Base-by-base conservation (phyloP, 768 basidiomycete species). In the Pleurotus cornucopiae region DNA sequence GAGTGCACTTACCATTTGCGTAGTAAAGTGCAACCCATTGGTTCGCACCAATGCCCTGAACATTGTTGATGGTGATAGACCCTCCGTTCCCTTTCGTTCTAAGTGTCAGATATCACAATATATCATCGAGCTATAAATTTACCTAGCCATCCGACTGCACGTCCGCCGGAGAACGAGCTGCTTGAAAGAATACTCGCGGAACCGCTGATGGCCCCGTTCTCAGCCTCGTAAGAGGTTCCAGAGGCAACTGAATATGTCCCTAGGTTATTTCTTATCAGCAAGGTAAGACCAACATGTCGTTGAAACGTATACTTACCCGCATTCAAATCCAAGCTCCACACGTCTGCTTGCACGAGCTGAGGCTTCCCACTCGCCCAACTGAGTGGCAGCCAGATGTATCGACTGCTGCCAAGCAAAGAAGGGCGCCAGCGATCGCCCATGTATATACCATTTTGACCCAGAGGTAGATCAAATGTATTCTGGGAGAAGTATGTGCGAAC, bases 351-450 rank as follows among this genome's bases (percentile, higher is more conserved):
- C 7, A 83, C 74, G 20, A 85, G 73, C 63, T 79, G 73, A 20
- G 84, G 83, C n/a, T 63, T 59, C 6, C 83, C 81, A n/a, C 73
- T 71, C 5, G 74, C 72, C 78, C 81, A 85, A 43, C 73, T 73
- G 54, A 86, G 65, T 5, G 84, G 84, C 57, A 78, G 77, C 84
- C 83, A 86, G 47, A 84, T 79, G 66, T 85, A 85, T 47, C 73
- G 68, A 62, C 81, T 82, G 61, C 76, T 80, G 12, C 83, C 83
- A 4, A 84, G 72, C 16, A 81, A 62, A 37, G 67, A 65, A 16
- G 81, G 75, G 12, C 80, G 67, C 84, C 83, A 86, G 49, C 84
- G 78, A 64, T 86, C 84, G 43, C 84, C 83, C 80, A 84, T 83
- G 61, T 84, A 86, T 51, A 86, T 75, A 2, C 74, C 77, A 49